phyloP scores from a whole-genome alignment of 306 rosid genomes.

The Nissolia schottii region DNA sequence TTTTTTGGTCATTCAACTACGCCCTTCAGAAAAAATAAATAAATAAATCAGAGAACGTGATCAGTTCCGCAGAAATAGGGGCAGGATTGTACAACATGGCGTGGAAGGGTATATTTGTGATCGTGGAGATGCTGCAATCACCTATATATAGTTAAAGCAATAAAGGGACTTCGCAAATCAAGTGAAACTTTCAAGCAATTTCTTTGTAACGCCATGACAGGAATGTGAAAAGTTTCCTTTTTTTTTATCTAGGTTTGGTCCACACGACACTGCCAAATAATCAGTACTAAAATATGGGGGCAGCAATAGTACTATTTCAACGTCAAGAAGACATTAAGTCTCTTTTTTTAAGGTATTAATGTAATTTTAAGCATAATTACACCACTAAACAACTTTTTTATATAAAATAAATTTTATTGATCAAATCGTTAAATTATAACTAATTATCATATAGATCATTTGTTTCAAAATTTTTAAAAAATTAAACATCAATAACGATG shows the following conservation, averaged over 20 bases:
- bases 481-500: too few relatives aligned
- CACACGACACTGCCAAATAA: background rate
- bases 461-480: too few relatives aligned
- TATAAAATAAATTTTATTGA: too few relatives aligned
- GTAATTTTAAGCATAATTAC: too few relatives aligned
- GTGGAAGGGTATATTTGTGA: background rate
- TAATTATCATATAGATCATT: too few relatives aligned
- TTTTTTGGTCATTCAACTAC: background rate
- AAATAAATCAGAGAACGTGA: too few relatives aligned
- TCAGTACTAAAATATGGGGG: background rate
- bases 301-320: too few relatives aligned
- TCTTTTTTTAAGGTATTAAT: too few relatives aligned
- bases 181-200: conserved; percentile 6
- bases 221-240: background rate
- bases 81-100: background rate
- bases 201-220: conserved; percentile 5
- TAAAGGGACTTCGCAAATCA: background rate
- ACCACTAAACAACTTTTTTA: too few relatives aligned
- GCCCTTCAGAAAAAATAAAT: background rate
- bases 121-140: too few relatives aligned
- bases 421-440: too few relatives aligned
- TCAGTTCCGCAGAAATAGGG: background rate
- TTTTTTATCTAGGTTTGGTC: background rate
- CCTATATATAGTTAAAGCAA: background rate
- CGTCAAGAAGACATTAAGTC: too few relatives aligned